Evolutionary conservation across 306 rosid genomes (phyloP), one percentile per base, ranked within the genome.

Genomic region (Senna tora): DNA sequence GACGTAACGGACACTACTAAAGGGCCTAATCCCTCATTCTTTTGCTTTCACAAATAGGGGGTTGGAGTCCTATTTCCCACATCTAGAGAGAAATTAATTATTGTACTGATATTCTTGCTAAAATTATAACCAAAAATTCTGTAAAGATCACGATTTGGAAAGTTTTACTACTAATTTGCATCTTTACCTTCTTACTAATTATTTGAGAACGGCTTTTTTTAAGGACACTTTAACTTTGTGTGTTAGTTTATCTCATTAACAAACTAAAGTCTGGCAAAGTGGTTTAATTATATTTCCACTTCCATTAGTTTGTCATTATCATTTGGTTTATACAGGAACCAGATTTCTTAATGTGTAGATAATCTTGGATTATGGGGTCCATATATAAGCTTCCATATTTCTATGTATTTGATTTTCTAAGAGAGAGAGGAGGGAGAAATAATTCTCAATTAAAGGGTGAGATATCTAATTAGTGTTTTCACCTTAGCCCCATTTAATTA

Each of bases 1-100:
- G 78, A 86, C 88, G 86, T 50, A 86, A 80, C 2, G 61, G 36
- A 67, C 41, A 58, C 77, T 65, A 38, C 38, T 36, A 36, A 76
- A 76, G 67, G 61, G 67, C 13, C 42, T 34, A 71, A 16, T 6
- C 33, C 56, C 51, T 36, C 19, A 45, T 64, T 46, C 52, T 28
- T 54, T 74, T 60, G 34, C 54, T 82, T 70, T 56, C 52, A 21
- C 20, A 43, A 43, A 8, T 69, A 49, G 15, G 20, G 20, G 52
- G 55, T 50, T 51, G 30, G 55, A 50, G 11, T n/a, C n/a, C n/a
- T n/a, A n/a, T n/a, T n/a, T n/a, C n/a, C n/a, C n/a, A n/a, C n/a
- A n/a, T n/a, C n/a, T n/a, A n/a, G n/a, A n/a, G n/a, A n/a, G n/a
- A n/a, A n/a, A n/a, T n/a, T n/a, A n/a, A n/a, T n/a, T n/a, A n/a